Conservation (phyloP, 164 flowering plant species). For the Nymphaea colorata region DNA sequence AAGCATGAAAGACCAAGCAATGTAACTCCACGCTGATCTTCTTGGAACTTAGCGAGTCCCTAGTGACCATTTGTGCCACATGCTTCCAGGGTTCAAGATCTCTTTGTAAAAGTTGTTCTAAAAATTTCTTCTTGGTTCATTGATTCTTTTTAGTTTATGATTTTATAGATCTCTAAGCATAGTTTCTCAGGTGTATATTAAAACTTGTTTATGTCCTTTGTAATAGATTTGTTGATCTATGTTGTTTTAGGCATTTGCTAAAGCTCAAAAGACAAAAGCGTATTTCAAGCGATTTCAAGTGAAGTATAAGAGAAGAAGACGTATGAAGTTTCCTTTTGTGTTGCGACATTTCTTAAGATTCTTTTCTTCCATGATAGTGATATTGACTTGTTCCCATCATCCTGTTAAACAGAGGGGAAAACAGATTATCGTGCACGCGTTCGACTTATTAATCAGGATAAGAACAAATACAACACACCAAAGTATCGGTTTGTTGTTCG, state of each 20-base stretch:
- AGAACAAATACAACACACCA: constrained; percentile 89
- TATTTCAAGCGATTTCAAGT: constrained; percentile 46
- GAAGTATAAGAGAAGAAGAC: constrained; percentile 43
- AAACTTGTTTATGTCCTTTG: neutral
- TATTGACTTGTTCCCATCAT: neutral
- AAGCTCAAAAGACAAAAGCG: constrained; percentile 35
- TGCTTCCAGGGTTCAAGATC: no score
- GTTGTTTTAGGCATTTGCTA: constrained; percentile 27
- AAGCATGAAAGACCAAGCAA: no score
- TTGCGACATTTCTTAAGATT: neutral
- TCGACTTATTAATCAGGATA: constrained; percentile 81
- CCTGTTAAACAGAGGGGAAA: constrained; percentile 51
- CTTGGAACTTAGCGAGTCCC: no score
- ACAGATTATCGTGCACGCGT: constrained; percentile 85
- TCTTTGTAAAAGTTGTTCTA: no score
- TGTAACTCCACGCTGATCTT: no score
- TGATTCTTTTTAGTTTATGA: no score
- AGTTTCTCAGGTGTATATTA: neutral
- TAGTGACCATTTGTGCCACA: no score
- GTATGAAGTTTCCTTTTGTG: constrained; percentile 7
- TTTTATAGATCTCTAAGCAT: no score
- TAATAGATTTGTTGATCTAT: no score
- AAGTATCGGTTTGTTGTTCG: constrained; percentile 82
- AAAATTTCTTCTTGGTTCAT: no score
- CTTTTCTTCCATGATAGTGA: neutral